Evolutionary conservation across 345 rosid species (phyloP), one percentile per base, ranked within the genome.

Genomic region (Camelina neglecta): DNA sequence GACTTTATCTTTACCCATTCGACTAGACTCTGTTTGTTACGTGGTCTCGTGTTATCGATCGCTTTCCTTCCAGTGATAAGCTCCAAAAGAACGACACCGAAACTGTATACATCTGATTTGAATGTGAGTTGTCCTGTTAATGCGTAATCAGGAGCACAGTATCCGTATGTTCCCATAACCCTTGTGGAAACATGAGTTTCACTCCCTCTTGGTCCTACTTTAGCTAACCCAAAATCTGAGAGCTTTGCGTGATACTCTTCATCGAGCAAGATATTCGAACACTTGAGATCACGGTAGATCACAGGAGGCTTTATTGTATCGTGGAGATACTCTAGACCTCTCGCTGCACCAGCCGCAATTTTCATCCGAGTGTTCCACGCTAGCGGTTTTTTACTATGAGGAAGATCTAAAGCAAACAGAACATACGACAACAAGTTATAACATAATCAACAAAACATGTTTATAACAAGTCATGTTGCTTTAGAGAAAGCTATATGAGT

Each of bases 131-230:
- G 92, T 7, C 98, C 95, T 0, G 95, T 93, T 93, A 89, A 31
- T 41, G 81, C 81, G 67, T 78, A 78, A 11, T 78, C 81, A 48
- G 81, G 81, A 49, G 81, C 77, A 81, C 96, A 93, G 75, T 93
- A 93, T 16, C 98, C 96, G 21, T 89, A 89, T 0, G 98, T 93
- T 65, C 98, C 98, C 98, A 93, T 93, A 35, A 90, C 95, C 74
- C 96, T 84, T 0, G 98, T 90, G n/a, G 97, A 93, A 69, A 93
- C 97, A 72, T 90, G 98, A 5, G 98, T 89, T 54, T 83, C 78
- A 63, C 84, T 92, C 7, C 98, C 97, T 23, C 83, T 81, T 2
- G 98, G 98, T n/a, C 97, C 98, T 5, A 90, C 90, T 86, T 88
- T 93, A 24, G 98, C 98, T 83, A 93, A 73, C 58, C 98, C 98